phyloP scores from a whole-genome alignment of 768 basidiomycete genomes.

The Scleroderma bovista region DNA sequence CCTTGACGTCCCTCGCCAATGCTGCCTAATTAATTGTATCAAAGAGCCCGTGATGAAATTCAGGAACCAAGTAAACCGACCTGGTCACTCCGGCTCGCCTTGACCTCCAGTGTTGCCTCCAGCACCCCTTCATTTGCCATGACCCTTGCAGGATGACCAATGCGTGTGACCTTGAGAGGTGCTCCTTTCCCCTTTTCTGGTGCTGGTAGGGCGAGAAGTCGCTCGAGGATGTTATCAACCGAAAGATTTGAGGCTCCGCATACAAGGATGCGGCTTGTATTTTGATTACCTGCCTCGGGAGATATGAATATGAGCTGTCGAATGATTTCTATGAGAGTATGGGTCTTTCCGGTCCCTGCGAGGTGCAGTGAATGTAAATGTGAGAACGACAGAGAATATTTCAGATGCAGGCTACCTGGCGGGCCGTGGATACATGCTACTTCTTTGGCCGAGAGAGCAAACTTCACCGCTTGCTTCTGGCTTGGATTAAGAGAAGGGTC shows the following conservation, averaged over 20 bases:
- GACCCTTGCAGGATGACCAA: slow-evolving; percentile 94
- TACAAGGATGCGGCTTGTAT: slow-evolving; percentile 64
- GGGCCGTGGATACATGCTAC: slow-evolving; percentile 95
- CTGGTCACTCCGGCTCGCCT: slow-evolving; percentile 71
- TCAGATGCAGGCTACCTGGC: slow-evolving; percentile 53
- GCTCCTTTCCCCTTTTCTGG: slow-evolving; percentile 40
- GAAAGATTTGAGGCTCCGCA: slow-evolving; percentile 94
- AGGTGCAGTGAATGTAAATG: neutral
- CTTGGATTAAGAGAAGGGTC: slow-evolving; percentile 74
- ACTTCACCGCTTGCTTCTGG: slow-evolving; percentile 78
- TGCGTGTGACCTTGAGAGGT: slow-evolving; percentile 63
- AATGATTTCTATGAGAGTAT: slow-evolving; percentile 91
- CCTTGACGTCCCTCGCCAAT: slow-evolving; percentile 84
- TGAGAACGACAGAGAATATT: neutral
- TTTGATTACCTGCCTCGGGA: slow-evolving; percentile 32
- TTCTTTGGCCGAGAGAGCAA: slow-evolving; percentile 75
- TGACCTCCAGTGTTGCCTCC: slow-evolving; percentile 65
- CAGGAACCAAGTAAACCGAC: slow-evolving; percentile 23
- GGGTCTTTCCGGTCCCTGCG: slow-evolving; percentile 88
- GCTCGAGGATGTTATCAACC: slow-evolving; percentile 91
- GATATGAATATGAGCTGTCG: slow-evolving; percentile 64
- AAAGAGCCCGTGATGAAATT: neutral
- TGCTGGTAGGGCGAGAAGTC: slow-evolving; percentile 61
- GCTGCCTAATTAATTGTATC: slow-evolving; percentile 51
- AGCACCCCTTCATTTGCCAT: slow-evolving; percentile 65